Evolutionary conservation across 2,329 filamentous ascomycete species (phyloP).

Genomic region (Xenosphaeropsis pyriputrescens): DNA sequence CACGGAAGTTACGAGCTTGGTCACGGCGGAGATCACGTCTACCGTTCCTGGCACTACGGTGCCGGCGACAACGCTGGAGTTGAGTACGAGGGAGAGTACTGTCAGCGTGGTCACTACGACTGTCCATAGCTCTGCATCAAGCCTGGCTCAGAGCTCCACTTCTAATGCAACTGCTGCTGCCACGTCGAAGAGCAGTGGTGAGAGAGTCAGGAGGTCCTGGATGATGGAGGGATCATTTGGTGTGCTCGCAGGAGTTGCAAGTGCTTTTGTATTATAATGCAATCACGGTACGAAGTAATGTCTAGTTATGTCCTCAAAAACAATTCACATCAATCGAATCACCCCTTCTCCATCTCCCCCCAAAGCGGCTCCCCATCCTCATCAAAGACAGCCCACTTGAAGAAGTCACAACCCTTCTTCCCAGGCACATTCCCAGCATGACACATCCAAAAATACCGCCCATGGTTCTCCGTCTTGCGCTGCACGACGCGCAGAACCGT

Average conservation of each 20-base stretch:
- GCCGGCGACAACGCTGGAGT: conserved; percentile 4
- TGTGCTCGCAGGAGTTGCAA: too few species aligned
- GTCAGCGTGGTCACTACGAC: conserved; percentile 3
- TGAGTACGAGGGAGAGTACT: conserved; percentile 1
- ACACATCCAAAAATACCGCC: conserved; percentile 91
- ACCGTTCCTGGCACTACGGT: conserved; percentile 4
- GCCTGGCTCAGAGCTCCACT: too few species aligned
- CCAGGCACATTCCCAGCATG: conserved; percentile 59
- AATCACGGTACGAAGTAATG: too few species aligned
- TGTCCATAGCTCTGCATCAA: neutral
- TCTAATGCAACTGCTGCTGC: too few species aligned
- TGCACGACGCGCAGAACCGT: conserved; percentile 64
- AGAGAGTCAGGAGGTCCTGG: too few species aligned
- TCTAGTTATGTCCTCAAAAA: too few species aligned
- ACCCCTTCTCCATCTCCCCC: conserved; percentile 13
- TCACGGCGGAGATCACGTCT: neutral
- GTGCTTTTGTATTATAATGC: too few species aligned
- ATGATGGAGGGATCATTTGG: too few species aligned
- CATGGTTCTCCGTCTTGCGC: conserved; percentile 59
- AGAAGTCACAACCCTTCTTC: conserved; percentile 58
- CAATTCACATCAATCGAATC: too few species aligned
- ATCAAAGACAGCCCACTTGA: conserved; percentile 77
- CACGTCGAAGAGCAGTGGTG: too few species aligned
- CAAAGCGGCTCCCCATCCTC: conserved; percentile 71
- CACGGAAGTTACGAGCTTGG: neutral